Base-by-base conservation (phyloP, 2,329 filamentous ascomycete genomes). In the Pleurostoma richardsiae region DNA sequence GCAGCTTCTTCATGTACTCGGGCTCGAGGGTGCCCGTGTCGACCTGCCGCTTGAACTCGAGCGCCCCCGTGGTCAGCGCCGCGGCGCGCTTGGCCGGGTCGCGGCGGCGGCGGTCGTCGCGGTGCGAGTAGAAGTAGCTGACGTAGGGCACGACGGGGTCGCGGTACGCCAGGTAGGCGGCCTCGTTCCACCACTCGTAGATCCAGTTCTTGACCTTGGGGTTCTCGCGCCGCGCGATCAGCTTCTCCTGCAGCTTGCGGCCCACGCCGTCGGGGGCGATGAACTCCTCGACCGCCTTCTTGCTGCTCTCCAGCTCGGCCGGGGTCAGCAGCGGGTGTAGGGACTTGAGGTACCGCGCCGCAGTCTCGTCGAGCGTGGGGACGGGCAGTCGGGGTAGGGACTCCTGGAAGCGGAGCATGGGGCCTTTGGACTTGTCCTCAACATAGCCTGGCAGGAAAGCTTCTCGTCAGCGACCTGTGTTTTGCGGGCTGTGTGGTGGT, bases 61-160 rank as follows among this genome's bases (percentile, higher is more conserved):
- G 79, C 2, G 83, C 86, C 6, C 89, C 86, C 1, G 88, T 90
- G 1, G 88, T 84, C 55, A 99, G 86, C 54, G 92, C 91, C 4
- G 94, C 94, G 4, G 94, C 94, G 53, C 94, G 88, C 78, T 95
- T 95, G 52, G 87, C 85, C 1, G 94, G 94, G 67, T 96, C 83
- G 52, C 90, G 84, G 55, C 92, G 83, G 63, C 85, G 80, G 57
- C 89, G 84, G 70, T 99, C 95, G 69, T 99, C 94, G 56, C 90
- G 83, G 74, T 97, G 92, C 46, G 91, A 96, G 76, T 99, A 99
- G 74, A 99, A 99, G 80, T 99, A 99, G 69, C 90, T 96, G 61
- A 99, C 94, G 65, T 97, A 99, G 51, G 94, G 94, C 19, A 97
- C 88, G 41, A 99, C 89, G 8, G 94, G 94, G 66, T 97, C 94